These are phyloP conservation scores for Leccinum boreale DNA, from an alignment of 768 basidiomycete species.

Conservation along the genomic window DNA sequence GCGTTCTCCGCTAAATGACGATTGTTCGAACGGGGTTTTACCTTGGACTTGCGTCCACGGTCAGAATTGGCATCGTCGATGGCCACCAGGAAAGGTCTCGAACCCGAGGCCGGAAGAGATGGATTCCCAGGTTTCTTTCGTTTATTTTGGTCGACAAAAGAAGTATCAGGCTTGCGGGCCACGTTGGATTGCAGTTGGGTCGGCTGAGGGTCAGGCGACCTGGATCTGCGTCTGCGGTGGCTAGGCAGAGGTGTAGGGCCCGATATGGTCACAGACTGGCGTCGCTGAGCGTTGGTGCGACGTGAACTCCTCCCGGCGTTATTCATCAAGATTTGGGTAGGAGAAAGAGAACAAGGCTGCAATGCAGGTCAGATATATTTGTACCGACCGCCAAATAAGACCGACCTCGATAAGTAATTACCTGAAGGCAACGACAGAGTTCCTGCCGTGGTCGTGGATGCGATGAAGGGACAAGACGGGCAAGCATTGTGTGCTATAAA, in stretches of 20 bases:
- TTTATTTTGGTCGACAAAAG: conserved; percentile 24
- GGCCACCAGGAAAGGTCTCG: conserved; percentile 28
- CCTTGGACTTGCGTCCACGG: conserved; percentile 32
- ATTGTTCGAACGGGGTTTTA: conserved; percentile 25
- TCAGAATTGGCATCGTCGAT: conserved; percentile 27
- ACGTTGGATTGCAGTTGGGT: conserved; percentile 13
- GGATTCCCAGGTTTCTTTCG: conserved; percentile 29
- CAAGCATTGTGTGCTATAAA: conserved; percentile 7
- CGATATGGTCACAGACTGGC: conserved; percentile 15
- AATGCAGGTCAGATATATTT: neutral
- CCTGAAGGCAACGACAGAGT: neutral
- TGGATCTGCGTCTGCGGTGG: conserved; percentile 33
- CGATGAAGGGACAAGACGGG: neutral
- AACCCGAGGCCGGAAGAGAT: conserved; percentile 12
- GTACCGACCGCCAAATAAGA: neutral
- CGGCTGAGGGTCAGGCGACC: conserved; percentile 31
- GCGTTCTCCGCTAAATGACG: conserved; percentile 23
- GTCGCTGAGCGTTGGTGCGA: conserved; percentile 26
- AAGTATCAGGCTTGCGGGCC: conserved; percentile 20
- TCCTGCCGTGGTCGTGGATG: conserved; percentile 10
- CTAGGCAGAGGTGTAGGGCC: conserved; percentile 12
- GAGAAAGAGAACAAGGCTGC: neutral
- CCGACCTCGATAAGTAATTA: conserved; percentile 5
- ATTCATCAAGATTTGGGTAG: conserved; percentile 17
- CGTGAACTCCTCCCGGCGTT: conserved; percentile 23